phyloP scores from a whole-genome alignment of 192 early-diverging fungal genomes.

The Coemansia sp. region DNA sequence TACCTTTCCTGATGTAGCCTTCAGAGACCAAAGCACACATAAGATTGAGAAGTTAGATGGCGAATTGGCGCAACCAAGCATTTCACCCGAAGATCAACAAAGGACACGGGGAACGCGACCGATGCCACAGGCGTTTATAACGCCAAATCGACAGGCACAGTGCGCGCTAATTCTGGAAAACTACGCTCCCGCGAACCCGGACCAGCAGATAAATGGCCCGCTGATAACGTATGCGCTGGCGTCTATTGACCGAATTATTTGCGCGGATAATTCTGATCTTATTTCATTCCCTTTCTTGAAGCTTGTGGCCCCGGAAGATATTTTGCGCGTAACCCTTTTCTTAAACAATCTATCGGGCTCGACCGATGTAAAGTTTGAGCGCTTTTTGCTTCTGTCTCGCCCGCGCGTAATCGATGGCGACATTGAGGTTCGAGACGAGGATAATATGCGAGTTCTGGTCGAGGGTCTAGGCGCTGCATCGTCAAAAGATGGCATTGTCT shows the following conservation, averaged over 20 bases:
- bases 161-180: constrained; percentile 37
- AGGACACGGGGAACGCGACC: background rate
- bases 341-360: constrained; percentile 24
- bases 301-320: constrained; percentile 40
- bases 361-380: constrained; percentile 34
- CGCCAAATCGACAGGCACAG: constrained; percentile 19
- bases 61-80: constrained; percentile 18
- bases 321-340: constrained; percentile 20
- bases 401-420: constrained; percentile 41
- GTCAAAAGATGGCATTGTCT: constrained; percentile 31
- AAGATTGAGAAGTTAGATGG: constrained; percentile 43
- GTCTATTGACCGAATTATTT: constrained; percentile 26
- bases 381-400: constrained; percentile 23
- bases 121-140: constrained; percentile 17
- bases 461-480: constrained; percentile 37
- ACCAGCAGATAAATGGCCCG: constrained; percentile 18
- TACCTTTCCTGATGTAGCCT: constrained; percentile 34
- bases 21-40: constrained; percentile 14
- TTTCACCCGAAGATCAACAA: background rate
- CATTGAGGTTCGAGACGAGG: constrained; percentile 12
- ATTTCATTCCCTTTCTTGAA: constrained; percentile 33
- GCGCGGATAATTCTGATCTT: constrained; percentile 30
- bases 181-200: constrained; percentile 5
- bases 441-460: constrained; percentile 25
- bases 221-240: constrained; percentile 31